phyloP scores from a whole-genome alignment of 768 basidiomycete genomes.

The Trametopsis cervina region DNA sequence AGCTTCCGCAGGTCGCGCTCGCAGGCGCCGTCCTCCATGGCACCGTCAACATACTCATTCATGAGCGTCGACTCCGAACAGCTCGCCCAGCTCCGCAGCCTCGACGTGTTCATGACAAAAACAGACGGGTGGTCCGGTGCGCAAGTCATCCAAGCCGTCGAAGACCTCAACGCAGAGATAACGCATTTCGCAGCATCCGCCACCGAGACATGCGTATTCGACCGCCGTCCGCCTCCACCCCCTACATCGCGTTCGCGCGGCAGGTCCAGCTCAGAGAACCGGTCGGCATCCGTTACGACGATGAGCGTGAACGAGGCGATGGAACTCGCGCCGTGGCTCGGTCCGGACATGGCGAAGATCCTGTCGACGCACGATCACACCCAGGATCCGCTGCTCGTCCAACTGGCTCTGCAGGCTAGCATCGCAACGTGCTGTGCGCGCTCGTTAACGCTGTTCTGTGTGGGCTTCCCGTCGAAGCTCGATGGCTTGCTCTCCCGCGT shows the following conservation, averaged over 20 bases:
- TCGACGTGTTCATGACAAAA: slow-evolving; percentile 66
- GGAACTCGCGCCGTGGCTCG: slow-evolving; percentile 51
- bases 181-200: slow-evolving; percentile 75
- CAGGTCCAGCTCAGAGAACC: slow-evolving; percentile 15
- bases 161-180: slow-evolving; percentile 76
- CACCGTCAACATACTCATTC: slow-evolving; percentile 10
- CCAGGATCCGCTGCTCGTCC: slow-evolving; percentile 71
- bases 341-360: slow-evolving; percentile 52
- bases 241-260: slow-evolving; percentile 2
- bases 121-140: slow-evolving; percentile 71
- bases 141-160: slow-evolving; percentile 70
- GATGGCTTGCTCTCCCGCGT: slow-evolving; percentile 46
- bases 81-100: slow-evolving; percentile 47
- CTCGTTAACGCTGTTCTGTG: slow-evolving; percentile 63
- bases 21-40: slow-evolving; percentile 12
- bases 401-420: slow-evolving; percentile 69
- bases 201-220: slow-evolving; percentile 45
- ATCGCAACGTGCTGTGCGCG: slow-evolving; percentile 60
- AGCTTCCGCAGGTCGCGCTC: slow-evolving; percentile 14
- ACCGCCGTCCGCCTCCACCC: slow-evolving; percentile 20
- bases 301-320: slow-evolving; percentile 47
- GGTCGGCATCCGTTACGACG: slow-evolving; percentile 29
- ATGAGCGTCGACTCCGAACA: slow-evolving; percentile 39
- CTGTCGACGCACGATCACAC: slow-evolving; percentile 60
- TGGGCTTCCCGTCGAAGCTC: slow-evolving; percentile 65